phyloP scores from a whole-genome alignment of 1,284 basidiomycete species.

The Mycena sp. region DNA sequence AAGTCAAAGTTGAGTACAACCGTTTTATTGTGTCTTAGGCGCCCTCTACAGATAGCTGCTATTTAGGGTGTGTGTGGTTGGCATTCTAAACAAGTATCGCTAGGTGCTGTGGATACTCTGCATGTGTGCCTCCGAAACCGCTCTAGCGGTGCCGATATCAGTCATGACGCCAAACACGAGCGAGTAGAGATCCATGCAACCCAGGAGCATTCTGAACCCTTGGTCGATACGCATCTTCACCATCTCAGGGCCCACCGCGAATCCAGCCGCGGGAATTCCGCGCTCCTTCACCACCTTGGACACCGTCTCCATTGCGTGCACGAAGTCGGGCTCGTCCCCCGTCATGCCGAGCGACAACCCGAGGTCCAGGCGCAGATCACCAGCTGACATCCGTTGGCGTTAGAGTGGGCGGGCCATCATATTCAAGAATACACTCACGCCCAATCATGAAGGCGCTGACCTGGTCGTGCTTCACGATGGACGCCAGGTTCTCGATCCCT shows the following conservation, averaged over 20 bases:
- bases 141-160: background rate
- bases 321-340: background rate
- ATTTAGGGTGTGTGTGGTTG: too few species aligned
- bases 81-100: too few species aligned
- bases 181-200: background rate
- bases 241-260: background rate
- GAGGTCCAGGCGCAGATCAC: slow-evolving; percentile 11
- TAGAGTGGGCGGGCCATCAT: background rate
- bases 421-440: background rate
- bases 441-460: slow-evolving; percentile 12
- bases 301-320: background rate
- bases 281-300: background rate
- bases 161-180: background rate
- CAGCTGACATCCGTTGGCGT: background rate
- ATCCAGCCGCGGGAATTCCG: background rate
- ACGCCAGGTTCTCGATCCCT: slow-evolving; percentile 5
- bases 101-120: background rate
- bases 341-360: background rate
- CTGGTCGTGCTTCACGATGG: background rate
- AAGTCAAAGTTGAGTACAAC: too few species aligned
- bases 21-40: too few species aligned
- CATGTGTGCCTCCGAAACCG: background rate
- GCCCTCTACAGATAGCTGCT: too few species aligned
- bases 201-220: background rate
- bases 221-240: slow-evolving; percentile 4